These are phyloP conservation scores for Pezicula carpinea DNA, from an alignment of 2,329 filamentous ascomycete genomes.

Conservation along the genomic window DNA sequence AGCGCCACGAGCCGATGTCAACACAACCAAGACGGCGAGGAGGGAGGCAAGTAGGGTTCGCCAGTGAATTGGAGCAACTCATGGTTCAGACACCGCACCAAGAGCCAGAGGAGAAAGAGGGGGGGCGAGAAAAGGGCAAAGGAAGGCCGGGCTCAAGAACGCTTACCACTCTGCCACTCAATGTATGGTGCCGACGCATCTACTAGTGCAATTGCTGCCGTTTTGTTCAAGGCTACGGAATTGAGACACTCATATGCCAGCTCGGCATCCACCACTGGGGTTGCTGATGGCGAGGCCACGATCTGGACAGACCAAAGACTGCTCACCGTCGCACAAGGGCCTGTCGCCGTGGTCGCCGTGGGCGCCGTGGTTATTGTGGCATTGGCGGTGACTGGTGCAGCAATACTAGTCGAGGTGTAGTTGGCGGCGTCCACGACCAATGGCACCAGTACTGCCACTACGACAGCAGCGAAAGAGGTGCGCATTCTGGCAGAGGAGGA, in stretches of 20 bases:
- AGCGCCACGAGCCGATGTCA: neutral
- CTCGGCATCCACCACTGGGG: slow-evolving; percentile 22
- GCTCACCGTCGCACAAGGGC: slow-evolving; percentile 24
- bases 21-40: too few species aligned
- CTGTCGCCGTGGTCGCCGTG: slow-evolving; percentile 3
- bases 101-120: too few species aligned
- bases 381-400: neutral
- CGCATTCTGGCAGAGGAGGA: too few species aligned
- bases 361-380: neutral
- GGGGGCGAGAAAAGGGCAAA: too few species aligned
- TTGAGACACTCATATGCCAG: slow-evolving; percentile 26
- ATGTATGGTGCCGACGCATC: slow-evolving; percentile 23
- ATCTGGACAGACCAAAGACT: slow-evolving; percentile 18
- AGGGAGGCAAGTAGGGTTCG: too few species aligned
- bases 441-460: neutral
- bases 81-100: too few species aligned
- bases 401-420: neutral
- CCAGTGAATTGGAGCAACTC: too few species aligned
- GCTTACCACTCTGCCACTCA: slow-evolving; percentile 26
- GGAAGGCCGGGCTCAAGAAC: neutral
- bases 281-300: slow-evolving; percentile 18
- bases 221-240: slow-evolving; percentile 24
- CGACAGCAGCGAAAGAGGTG: too few species aligned
- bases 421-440: neutral
- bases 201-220: slow-evolving; percentile 20